These are phyloP conservation scores for Melampsora larici-populina DNA, from an alignment of 1,284 basidiomycete species.

Conservation along the genomic window DNA sequence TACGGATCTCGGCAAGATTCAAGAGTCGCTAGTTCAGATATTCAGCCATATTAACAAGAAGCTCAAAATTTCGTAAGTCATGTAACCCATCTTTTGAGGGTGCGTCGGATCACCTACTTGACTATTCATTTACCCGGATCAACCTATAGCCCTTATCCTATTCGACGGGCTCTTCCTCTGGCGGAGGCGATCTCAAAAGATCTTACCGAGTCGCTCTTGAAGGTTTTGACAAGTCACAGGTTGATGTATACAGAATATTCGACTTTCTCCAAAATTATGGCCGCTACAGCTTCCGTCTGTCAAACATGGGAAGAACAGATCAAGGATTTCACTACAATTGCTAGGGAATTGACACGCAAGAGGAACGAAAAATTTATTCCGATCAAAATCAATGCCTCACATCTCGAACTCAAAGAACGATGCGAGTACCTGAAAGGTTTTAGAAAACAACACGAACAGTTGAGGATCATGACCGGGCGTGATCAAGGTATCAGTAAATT, in stretches of 20 bases:
- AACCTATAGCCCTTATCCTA: slow-evolving; percentile 71
- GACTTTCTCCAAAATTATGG: slow-evolving; percentile 81
- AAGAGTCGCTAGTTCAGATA: slow-evolving; percentile 79
- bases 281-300: slow-evolving; percentile 76
- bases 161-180: slow-evolving; percentile 87
- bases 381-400: slow-evolving; percentile 88
- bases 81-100: slow-evolving; percentile 3
- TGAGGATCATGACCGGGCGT: slow-evolving; percentile 93
- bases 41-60: slow-evolving; percentile 95
- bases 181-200: slow-evolving; percentile 97
- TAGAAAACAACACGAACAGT: slow-evolving; percentile 94
- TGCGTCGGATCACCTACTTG: neutral
- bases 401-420: slow-evolving; percentile 85
- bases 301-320: slow-evolving; percentile 92
- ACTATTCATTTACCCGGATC: slow-evolving; percentile 25
- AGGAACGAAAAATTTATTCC: slow-evolving; percentile 91
- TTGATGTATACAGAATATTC: slow-evolving; percentile 91
- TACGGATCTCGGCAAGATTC: slow-evolving; percentile 89
- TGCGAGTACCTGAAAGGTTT: slow-evolving; percentile 83
- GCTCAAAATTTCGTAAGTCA: slow-evolving; percentile 69
- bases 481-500: slow-evolving; percentile 75
- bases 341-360: slow-evolving; percentile 88
- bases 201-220: slow-evolving; percentile 89
- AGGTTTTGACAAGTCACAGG: slow-evolving; percentile 82
- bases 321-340: slow-evolving; percentile 97